Conservation (phyloP, 768 basidiomycete species). For the Psilocybe subaeruginosa region DNA sequence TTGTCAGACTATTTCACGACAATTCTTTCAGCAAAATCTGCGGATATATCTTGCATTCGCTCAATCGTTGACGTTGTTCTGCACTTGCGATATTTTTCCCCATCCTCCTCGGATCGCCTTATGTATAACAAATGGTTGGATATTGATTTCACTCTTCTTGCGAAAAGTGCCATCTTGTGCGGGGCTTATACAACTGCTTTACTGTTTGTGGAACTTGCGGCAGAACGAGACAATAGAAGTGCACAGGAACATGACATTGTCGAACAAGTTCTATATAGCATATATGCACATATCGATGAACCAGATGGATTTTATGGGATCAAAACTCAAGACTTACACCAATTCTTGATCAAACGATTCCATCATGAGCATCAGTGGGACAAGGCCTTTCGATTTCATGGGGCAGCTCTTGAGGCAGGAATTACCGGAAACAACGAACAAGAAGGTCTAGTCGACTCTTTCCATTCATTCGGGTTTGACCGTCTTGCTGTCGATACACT, state of each 20-base stretch:
- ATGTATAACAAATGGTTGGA: conserved; percentile 82
- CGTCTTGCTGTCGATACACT: conserved; percentile 78
- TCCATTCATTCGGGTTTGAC: conserved; percentile 91
- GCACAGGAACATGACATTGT: conserved; percentile 33
- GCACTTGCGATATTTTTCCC: conserved; percentile 73
- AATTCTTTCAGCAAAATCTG: conserved; percentile 44
- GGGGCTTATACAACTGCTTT: conserved; percentile 90
- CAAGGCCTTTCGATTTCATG: conserved; percentile 88
- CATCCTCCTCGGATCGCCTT: conserved; percentile 40
- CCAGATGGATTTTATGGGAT: conserved; percentile 99
- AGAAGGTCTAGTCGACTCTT: conserved; percentile 73
- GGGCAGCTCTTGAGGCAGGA: conserved; percentile 77
- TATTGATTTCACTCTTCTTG: conserved; percentile 73
- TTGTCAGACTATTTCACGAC: conserved; percentile 62
- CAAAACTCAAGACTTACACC: conserved; percentile 71
- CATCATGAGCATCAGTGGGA: conserved; percentile 95
- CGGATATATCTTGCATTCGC: conserved; percentile 48
- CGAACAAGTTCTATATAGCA: conserved; percentile 84
- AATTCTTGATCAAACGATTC: conserved; percentile 81
- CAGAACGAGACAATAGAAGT: conserved; percentile 44
- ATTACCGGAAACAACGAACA: conserved; percentile 42
- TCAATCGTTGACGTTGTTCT: conserved; percentile 77
- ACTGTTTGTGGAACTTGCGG: conserved; percentile 83
- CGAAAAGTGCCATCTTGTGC: conserved; percentile 71
- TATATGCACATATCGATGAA: conserved; percentile 95